phyloP scores from a whole-genome alignment of 768 basidiomycete genomes.

The Xanthoconium purpureum region DNA sequence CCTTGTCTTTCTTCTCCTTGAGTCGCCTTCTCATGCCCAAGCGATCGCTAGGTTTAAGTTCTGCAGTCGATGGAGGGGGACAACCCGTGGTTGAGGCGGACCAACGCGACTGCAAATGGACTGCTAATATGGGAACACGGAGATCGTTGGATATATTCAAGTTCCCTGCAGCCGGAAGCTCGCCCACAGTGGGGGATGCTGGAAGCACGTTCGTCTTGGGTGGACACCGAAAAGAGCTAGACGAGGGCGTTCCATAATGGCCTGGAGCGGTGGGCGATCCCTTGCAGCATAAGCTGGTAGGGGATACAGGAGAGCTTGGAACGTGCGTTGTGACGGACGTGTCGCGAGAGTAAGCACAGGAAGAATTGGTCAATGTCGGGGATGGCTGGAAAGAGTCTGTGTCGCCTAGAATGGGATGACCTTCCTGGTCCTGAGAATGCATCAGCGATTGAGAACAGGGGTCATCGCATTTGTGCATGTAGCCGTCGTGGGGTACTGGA shows the following conservation, averaged over 20 bases:
- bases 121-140: not conserved
- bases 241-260: slow-evolving; percentile 1
- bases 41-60: slow-evolving; percentile 3
- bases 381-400: slow-evolving; percentile 26
- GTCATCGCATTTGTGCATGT: slow-evolving; percentile 4
- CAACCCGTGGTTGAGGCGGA: slow-evolving; percentile 33
- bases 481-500: slow-evolving; percentile 10
- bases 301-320: slow-evolving; percentile 21
- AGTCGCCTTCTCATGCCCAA: slow-evolving; percentile 11
- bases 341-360: slow-evolving; percentile 22
- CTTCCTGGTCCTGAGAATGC: slow-evolving; percentile 8
- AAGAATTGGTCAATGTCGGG: slow-evolving; percentile 28
- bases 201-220: slow-evolving; percentile 5
- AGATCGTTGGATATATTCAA: not conserved
- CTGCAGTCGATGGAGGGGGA: slow-evolving; percentile 14
- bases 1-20: slow-evolving; percentile 22
- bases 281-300: slow-evolving; percentile 7
- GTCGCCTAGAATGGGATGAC: slow-evolving; percentile 17
- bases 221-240: not conserved
- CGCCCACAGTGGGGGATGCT: not conserved
- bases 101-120: slow-evolving; percentile 24
- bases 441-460: not conserved
- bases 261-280: not conserved
- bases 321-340: slow-evolving; percentile 21
- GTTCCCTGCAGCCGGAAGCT: too few species aligned